Evolutionary conservation across 108 stramenopile species (phyloP), one percentile per base, ranked within the genome.

Genomic region (Nitzschia sp.): DNA sequence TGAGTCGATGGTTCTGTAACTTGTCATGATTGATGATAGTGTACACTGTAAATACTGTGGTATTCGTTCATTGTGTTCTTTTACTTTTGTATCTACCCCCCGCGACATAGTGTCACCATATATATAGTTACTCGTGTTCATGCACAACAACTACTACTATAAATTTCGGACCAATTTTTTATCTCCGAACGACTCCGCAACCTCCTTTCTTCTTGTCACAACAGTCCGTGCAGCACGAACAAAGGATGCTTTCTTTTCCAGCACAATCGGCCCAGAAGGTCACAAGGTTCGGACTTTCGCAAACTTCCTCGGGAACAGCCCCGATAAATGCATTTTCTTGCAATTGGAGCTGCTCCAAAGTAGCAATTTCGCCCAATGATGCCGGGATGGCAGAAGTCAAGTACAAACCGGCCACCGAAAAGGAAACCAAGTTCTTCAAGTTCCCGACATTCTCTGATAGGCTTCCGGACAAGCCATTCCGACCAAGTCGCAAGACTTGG

Each of bases 391-490:
- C n/a, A 33, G 62, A 61, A 4, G 44, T 22, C 13, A 72, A 32
- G 2, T 15, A 17, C 17, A 28, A 44, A 15, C 26, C 27, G 13
- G 33, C 33, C 16, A 77, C 34, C 23, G 33, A 16, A 26, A 77
- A 31, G 6, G 25, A 17, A 38, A 57, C 38, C 47, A 77, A 29
- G 15, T 38, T 31, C 11, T 25, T 31, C 26, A 85, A 22, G 35
- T 67, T 67, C 13, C 67, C 69, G 29, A 82, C 53, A 15, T 73
- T 45, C 1, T 31, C 19, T 17, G 80, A 75, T 16, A 85, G 45
- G 0, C 30, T 28, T 2, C 72, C 84, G 4, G 72, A 67, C 22
- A 87, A 58, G 25, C 71, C 25, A 48, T 85, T 85, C 19, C 55
- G 31, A 2, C 32, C 59, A 21, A 72, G 44, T 8, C 38, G 16